These are phyloP conservation scores for Wickerhamiella alocasiicola DNA, from an alignment of 805 yeast species.

Conservation along the genomic window DNA sequence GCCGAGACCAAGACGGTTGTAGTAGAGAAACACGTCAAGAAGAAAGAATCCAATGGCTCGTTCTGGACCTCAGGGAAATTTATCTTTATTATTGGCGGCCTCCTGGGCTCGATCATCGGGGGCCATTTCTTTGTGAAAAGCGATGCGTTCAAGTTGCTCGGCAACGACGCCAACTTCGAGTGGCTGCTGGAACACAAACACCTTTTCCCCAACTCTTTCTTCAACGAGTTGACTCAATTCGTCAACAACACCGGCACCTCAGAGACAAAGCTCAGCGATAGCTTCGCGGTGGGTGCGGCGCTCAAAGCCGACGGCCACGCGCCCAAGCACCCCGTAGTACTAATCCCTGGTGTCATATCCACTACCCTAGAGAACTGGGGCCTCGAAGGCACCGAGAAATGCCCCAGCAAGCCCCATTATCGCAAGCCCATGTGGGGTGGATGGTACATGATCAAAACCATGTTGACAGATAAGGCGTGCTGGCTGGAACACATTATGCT, in stretches of 20 bases:
- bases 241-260: constrained; percentile 32
- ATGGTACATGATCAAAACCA: constrained; percentile 82
- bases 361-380: constrained; percentile 96
- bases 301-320: constrained; percentile 41
- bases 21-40: not conserved
- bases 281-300: constrained; percentile 75
- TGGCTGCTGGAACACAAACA: constrained; percentile 31
- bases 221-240: constrained; percentile 37
- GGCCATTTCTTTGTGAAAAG: constrained; percentile 4
- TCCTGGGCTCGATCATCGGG: constrained; percentile 4
- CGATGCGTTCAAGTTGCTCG: constrained; percentile 8
- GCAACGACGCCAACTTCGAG: constrained; percentile 7
- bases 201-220: constrained; percentile 52
- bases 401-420: constrained; percentile 76
- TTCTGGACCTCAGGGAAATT: constrained; percentile 9
- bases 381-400: constrained; percentile 55
- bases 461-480: constrained; percentile 83
- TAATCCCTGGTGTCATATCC: constrained; percentile 94
- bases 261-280: constrained; percentile 44
- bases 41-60: not conserved
- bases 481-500: constrained; percentile 88
- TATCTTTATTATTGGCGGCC: constrained; percentile 4
- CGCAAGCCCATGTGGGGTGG: constrained; percentile 95
- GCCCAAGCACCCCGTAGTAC: constrained; percentile 64
- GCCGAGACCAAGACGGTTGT: not conserved